Conservation (phyloP, 179 eudicot species). For the Kewa caespitosa region DNA sequence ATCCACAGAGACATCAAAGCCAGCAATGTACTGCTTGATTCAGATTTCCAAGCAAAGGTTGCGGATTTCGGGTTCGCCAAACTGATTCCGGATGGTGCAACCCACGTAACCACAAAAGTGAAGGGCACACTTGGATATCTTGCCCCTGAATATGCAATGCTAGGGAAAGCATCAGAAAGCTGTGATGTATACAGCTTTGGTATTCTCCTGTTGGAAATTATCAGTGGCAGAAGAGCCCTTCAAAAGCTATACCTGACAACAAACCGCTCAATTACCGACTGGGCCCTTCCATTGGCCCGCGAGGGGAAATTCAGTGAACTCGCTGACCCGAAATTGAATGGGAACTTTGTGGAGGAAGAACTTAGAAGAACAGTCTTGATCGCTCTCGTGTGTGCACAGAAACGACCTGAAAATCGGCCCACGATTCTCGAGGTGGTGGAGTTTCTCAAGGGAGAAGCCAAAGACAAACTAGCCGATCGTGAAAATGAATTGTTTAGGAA, state of each 20-base stretch:
- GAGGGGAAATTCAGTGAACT: constrained; percentile 59
- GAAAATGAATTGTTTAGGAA: constrained; percentile 30
- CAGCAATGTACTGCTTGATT: constrained; percentile 81
- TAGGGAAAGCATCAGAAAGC: constrained; percentile 82
- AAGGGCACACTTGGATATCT: constrained; percentile 84
- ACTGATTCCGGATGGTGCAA: constrained; percentile 77
- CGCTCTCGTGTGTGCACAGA: constrained; percentile 64
- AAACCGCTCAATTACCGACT: constrained; percentile 57
- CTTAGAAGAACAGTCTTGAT: constrained; percentile 51
- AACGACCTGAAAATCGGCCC: constrained; percentile 68
- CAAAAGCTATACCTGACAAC: constrained; percentile 43
- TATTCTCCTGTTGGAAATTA: constrained; percentile 78
- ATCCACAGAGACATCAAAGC: constrained; percentile 93
- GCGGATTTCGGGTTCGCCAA: constrained; percentile 95
- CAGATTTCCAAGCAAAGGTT: constrained; percentile 76
- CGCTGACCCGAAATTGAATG: constrained; percentile 68
- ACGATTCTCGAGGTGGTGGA: constrained; percentile 79
- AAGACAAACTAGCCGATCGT: constrained; percentile 46
- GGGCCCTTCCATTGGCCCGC: constrained; percentile 73
- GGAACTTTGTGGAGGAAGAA: constrained; percentile 62
- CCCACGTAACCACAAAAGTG: constrained; percentile 71
- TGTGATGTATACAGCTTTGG: constrained; percentile 93
- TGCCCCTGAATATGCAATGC: constrained; percentile 87
- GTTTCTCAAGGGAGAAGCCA: constrained; percentile 64
- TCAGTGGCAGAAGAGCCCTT: constrained; percentile 70